Evolutionary conservation across 1,284 basidiomycete species (phyloP), one percentile per base, ranked within the genome.

Genomic region (Puccinia polysora): DNA sequence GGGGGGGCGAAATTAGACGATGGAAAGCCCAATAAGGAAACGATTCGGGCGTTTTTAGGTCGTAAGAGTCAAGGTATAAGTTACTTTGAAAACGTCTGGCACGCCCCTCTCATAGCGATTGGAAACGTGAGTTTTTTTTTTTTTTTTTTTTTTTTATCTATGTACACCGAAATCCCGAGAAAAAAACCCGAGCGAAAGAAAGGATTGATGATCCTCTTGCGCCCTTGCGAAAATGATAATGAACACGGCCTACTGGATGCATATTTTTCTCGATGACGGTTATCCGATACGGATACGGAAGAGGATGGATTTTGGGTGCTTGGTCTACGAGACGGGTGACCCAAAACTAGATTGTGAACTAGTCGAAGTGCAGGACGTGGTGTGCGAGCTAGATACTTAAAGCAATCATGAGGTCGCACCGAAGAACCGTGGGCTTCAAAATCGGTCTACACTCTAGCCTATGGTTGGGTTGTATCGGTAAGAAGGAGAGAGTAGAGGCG

Each of bases 71-170:
- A 97, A 79, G 91, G 91, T 0, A 86, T 97, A 56, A 85, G 88
- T 25, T 96, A 94, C 79, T 82, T 87, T 74, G 84, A 84, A 3
- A 90, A 86, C 10, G 82, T 91, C 60, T 97, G 93, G 93, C 92
- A 91, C 90, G 76, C 77, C 40, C 78, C 78, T 4, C 65, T 79
- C 47, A 76, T 79, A 50, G 77, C 78, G 2, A 70, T 79, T 43
- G 75, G 77, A n/a, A 53, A 59, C 18, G 75, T 73, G 52, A 60
- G 67, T 65, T 36, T 4, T 12, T 52, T 58, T 49, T 56, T 25
- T 25, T 2, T 20, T 15, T 55, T 32, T 32, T 32, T 10, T 55
- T 32, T 14, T 15, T 5, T 49, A 23, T 5, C 47, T 6, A 18
- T 50, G 5, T 30, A 10, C 5, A 4, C 15, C 38, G 53, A 56